Evolutionary conservation across 352 stramenopile species (phyloP), one percentile per base, ranked within the genome.

Genomic region (Phytophthora rubi): DNA sequence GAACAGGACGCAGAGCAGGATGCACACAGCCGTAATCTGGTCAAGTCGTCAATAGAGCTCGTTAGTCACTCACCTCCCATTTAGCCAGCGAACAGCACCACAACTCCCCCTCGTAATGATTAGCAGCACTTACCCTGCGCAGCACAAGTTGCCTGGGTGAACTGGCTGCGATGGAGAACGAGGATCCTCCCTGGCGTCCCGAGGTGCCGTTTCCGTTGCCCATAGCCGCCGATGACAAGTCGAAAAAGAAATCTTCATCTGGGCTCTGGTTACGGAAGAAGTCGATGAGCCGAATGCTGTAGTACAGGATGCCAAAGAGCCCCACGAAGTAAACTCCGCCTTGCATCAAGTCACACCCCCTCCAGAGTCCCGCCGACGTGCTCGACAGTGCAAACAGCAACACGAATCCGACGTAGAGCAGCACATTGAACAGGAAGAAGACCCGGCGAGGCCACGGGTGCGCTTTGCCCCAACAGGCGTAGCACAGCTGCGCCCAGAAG

Each of bases 401-500:
- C 30, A 68, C 60, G 44, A 93, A 90, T 7, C 72, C 75, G 18
- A 76, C 59, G 70, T 95, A 95, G 16, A 95, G 70, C 21, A 89
- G 63, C 59, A 95, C 69, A 59, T 95, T 95, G 68, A 90, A 91
- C 47, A 73, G 66, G 53, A 93, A 92, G 65, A 93, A 95, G 45
- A 93, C 58, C 16, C 84, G 82, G 7, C 85, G 77, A 30, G 86
- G 88, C 83, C 86, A 91, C 54, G 88, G 85, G 30, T 93, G 79
- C 28, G 80, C 79, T 53, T 89, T 91, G 47, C 83, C 84, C 78
- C 86, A 92, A 69, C 86, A 93, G 5, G 88, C 85, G 71, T 93
- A 93, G 74, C 88, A 95, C n/a, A 95, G 70, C 55, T 93, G 85
- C 15, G 88, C 85, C 80, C 86, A 93, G 57, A 95, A 95, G 51